These are phyloP conservation scores for Penicillium paneum DNA, from an alignment of 2,329 filamentous ascomycete genomes.

Conservation along the genomic window DNA sequence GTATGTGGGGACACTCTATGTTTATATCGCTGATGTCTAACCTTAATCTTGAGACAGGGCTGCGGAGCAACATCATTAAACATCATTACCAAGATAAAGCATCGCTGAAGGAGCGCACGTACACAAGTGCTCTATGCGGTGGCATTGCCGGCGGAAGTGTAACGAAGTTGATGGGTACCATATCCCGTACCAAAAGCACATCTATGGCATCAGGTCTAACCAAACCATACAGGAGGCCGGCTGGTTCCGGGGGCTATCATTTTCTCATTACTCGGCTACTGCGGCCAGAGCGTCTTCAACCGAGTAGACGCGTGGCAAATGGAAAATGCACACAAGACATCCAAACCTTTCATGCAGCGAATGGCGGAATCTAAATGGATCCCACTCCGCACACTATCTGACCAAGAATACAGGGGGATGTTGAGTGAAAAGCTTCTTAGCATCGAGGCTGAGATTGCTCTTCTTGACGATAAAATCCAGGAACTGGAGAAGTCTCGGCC, in stretches of 20 bases:
- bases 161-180: slow-evolving; percentile 55
- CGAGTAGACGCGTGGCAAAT: slow-evolving; percentile 48
- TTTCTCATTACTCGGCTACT: slow-evolving; percentile 56
- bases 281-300: slow-evolving; percentile 58
- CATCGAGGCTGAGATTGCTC: slow-evolving; percentile 71
- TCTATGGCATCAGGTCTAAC: not conserved
- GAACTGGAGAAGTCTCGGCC: slow-evolving; percentile 41
- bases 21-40: slow-evolving; percentile 5
- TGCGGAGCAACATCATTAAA: slow-evolving; percentile 45
- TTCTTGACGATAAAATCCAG: slow-evolving; percentile 73
- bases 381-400: slow-evolving; percentile 66
- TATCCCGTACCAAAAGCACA: slow-evolving; percentile 1
- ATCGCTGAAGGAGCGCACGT: slow-evolving; percentile 58
- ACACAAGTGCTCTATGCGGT: slow-evolving; percentile 68
- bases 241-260: slow-evolving; percentile 58
- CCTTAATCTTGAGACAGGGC: slow-evolving; percentile 26
- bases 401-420: slow-evolving; percentile 70
- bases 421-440: slow-evolving; percentile 67
- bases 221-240: slow-evolving; percentile 51
- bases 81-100: slow-evolving; percentile 52
- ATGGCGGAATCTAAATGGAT: slow-evolving; percentile 64
- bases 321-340: slow-evolving; percentile 33
- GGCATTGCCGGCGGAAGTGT: slow-evolving; percentile 60
- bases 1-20: slow-evolving; percentile 47
- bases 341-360: slow-evolving; percentile 47